Percentiles rank a stretch among this genome's conserved stretches.
These are phyloP conservation scores for Austroboletus rostrupii DNA, from an alignment of 1,284 basidiomycete genomes.

Conservation along the genomic window DNA sequence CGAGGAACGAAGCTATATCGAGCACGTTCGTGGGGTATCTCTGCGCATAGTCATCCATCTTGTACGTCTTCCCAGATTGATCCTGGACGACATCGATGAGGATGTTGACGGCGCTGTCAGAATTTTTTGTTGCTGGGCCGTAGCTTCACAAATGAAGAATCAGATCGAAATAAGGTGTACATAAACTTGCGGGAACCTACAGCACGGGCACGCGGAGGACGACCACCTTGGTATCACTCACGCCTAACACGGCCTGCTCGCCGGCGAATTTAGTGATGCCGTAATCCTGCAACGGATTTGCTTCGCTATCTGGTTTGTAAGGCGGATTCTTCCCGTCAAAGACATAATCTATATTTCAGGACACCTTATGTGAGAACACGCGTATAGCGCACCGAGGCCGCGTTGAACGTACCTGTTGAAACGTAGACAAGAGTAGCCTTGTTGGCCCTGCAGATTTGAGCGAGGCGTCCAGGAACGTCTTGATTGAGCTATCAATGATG, in stretches of 20 bases:
- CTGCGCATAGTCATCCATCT: conserved; percentile 85
- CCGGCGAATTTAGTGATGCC: conserved; percentile 75
- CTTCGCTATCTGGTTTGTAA: conserved; percentile 60
- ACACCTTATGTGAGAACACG: conserved; percentile 10
- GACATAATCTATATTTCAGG: conserved; percentile 63
- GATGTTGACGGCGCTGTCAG: conserved; percentile 77
- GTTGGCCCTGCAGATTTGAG: conserved; percentile 51
- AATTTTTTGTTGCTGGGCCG: conserved; percentile 70
- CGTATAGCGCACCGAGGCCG: not conserved
- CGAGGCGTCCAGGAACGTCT: conserved; percentile 59
- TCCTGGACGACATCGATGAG: conserved; percentile 75
- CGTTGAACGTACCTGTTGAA: conserved; percentile 55
- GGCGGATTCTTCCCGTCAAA: conserved; percentile 82
- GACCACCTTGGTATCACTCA: conserved; percentile 50
- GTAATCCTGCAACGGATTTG: conserved; percentile 77
- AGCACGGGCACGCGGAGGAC: conserved; percentile 80
- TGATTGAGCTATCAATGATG: conserved; percentile 56
- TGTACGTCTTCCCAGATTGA: conserved; percentile 73
- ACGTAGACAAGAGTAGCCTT: conserved; percentile 69
- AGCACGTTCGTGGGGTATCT: conserved; percentile 78
- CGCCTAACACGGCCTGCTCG: conserved; percentile 59
- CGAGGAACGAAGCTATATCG: conserved; percentile 74
- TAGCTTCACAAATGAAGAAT: conserved; percentile 48
- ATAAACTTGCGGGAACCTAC: conserved; percentile 37
- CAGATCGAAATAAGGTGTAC: not conserved